Evolutionary conservation across 2,329 filamentous ascomycete genomes (phyloP).

Genomic region (Aureobasidium mangrovei): DNA sequence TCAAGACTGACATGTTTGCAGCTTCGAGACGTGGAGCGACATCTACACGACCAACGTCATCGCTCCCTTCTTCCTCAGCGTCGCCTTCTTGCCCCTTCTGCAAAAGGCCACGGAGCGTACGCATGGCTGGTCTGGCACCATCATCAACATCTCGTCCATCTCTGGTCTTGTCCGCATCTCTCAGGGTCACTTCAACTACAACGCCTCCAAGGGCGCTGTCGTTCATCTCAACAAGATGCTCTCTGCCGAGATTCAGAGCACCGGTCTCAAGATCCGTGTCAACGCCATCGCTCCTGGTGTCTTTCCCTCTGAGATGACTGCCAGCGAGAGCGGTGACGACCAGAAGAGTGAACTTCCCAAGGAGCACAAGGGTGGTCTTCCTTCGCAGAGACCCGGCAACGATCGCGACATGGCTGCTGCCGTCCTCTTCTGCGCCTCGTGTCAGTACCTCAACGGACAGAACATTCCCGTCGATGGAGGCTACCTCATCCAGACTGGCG

Average conservation of each 20-base stretch:
- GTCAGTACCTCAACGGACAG: constrained; percentile 43
- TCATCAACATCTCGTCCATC: constrained; percentile 39
- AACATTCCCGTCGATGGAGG: constrained; percentile 47
- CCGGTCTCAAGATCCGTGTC: constrained; percentile 40
- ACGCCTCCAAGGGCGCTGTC: constrained; percentile 41
- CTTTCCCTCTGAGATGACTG: constrained; percentile 51
- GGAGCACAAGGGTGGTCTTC: constrained; percentile 39
- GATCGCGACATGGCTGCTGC: constrained; percentile 45
- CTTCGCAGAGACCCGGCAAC: constrained; percentile 44
- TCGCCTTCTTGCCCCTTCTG: constrained; percentile 38
- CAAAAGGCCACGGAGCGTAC: constrained; percentile 32
- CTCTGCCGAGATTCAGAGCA: constrained; percentile 42
- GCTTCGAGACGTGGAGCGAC: constrained; percentile 37
- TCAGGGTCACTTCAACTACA: constrained; percentile 39
- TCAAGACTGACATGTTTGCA: constrained; percentile 25
- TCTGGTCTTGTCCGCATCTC: constrained; percentile 37
- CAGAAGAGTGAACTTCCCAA: constrained; percentile 43
- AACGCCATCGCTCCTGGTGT: constrained; percentile 50
- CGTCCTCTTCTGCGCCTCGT: constrained; percentile 27
- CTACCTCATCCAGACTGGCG: constrained; percentile 36
- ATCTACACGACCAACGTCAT: constrained; percentile 41
- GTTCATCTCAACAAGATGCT: constrained; percentile 50
- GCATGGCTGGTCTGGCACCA: constrained; percentile 27
- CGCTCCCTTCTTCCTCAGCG: constrained; percentile 38
- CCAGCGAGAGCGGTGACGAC: constrained; percentile 39